These are phyloP conservation scores for Hygrophila difformis DNA, from an alignment of 257 asterid genomes.

Conservation along the genomic window DNA sequence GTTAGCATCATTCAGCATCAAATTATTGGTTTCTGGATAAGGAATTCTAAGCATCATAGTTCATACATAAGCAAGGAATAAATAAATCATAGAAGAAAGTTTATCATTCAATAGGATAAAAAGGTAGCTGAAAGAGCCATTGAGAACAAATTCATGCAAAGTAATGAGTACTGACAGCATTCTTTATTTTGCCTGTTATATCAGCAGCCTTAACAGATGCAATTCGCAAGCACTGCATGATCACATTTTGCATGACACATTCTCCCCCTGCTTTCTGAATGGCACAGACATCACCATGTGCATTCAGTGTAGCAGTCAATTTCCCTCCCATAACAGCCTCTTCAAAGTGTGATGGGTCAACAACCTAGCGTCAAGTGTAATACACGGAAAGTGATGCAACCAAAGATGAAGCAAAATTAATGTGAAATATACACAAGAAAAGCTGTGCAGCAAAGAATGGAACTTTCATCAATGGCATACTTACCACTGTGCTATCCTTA, in stretches of 20 bases:
- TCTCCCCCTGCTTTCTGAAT: constrained; percentile 94
- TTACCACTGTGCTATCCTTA: constrained; percentile 58
- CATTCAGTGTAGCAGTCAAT: constrained; percentile 72
- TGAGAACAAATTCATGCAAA: constrained; percentile 3
- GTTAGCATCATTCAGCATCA: neutral
- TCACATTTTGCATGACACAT: constrained; percentile 68
- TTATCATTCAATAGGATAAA: neutral
- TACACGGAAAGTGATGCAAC: neutral
- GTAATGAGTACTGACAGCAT: constrained; percentile 47
- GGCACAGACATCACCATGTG: constrained; percentile 83
- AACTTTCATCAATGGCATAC: constrained; percentile 8
- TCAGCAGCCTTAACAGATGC: constrained; percentile 87
- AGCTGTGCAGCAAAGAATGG: neutral
- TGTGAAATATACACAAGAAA: neutral
- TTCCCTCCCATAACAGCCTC: constrained; percentile 93
- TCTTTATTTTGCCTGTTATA: constrained; percentile 74
- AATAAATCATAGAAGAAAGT: neutral
- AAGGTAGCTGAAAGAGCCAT: neutral
- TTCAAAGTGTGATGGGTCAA: constrained; percentile 90
- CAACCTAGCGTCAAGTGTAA: constrained; percentile 33
- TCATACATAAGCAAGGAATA: neutral
- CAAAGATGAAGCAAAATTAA: neutral
- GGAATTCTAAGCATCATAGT: no score
- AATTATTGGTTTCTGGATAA: no score
- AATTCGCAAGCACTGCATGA: constrained; percentile 92